Percentiles rank a stretch among this genome's conserved stretches.
phyloP scores from a whole-genome alignment of 305 asterid species.

The Rubia tinctorum region DNA sequence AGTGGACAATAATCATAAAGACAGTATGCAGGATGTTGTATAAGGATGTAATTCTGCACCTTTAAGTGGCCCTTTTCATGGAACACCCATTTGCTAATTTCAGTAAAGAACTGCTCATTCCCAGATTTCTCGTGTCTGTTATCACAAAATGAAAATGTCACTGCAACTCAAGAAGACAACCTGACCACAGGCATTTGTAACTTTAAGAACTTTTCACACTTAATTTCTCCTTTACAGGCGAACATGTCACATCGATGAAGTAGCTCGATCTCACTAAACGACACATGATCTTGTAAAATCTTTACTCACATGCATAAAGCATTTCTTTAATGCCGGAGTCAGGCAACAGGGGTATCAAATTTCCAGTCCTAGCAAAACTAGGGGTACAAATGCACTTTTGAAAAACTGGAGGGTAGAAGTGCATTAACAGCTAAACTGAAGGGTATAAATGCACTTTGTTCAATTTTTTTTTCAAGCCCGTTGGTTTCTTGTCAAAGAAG shows the following conservation, averaged over 20 bases:
- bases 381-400: no score
- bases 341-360: no score
- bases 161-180: background rate
- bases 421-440: no score
- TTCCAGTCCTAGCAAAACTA: no score
- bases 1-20: background rate
- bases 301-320: background rate
- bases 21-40: background rate
- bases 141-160: constrained; percentile 18
- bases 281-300: background rate
- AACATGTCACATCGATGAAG: background rate
- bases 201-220: background rate
- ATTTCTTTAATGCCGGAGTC: no score
- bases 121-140: constrained; percentile 70
- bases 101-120: constrained; percentile 67
- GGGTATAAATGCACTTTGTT: no score
- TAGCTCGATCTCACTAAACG: background rate
- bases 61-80: constrained; percentile 84
- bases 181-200: background rate
- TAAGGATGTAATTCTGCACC: constrained; percentile 33
- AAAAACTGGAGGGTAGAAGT: no score
- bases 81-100: constrained; percentile 84
- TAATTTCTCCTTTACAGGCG: background rate
- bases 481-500: background rate
- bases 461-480: background rate